phyloP scores from a whole-genome alignment of 2,329 filamentous ascomycete genomes.

The Teratosphaeria gauchensis region DNA sequence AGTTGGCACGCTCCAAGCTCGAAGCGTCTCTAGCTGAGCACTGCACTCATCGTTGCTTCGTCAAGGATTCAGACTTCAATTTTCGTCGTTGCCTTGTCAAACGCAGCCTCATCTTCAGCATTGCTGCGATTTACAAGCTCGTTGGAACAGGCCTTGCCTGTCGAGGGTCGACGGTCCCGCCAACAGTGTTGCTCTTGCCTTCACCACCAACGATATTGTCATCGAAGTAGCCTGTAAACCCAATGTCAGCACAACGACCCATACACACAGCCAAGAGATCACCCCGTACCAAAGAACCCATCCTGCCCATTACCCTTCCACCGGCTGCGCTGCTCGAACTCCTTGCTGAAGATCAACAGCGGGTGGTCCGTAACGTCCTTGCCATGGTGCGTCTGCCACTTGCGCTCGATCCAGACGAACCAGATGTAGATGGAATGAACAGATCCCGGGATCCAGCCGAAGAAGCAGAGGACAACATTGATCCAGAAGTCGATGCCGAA shows the following conservation, averaged over 20 bases:
- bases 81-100: background rate
- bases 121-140: background rate
- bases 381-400: conserved; percentile 2
- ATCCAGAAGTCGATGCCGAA: conserved; percentile 7
- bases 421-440: conserved; percentile 4
- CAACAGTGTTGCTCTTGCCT: background rate
- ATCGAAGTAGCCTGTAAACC: background rate
- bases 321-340: conserved; percentile 3
- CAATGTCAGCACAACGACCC: background rate
- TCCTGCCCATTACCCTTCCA: conserved; percentile 2
- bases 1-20: no score
- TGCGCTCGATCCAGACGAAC: conserved; percentile 3
- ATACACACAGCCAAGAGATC: background rate
- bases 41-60: no score
- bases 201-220: conserved; percentile 2
- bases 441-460: conserved; percentile 4
- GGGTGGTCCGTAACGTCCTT: conserved; percentile 2
- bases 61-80: no score
- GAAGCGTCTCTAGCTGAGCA: no score
- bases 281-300: conserved; percentile 1
- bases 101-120: background rate
- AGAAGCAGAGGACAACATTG: conserved; percentile 1
- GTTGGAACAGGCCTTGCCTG: background rate
- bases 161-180: background rate
- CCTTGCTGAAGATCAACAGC: conserved; percentile 1